Percentiles rank a stretch among this genome's conserved stretches.
phyloP scores from a whole-genome alignment of 345 rosid species.

The Sisymbrium altissimum region DNA sequence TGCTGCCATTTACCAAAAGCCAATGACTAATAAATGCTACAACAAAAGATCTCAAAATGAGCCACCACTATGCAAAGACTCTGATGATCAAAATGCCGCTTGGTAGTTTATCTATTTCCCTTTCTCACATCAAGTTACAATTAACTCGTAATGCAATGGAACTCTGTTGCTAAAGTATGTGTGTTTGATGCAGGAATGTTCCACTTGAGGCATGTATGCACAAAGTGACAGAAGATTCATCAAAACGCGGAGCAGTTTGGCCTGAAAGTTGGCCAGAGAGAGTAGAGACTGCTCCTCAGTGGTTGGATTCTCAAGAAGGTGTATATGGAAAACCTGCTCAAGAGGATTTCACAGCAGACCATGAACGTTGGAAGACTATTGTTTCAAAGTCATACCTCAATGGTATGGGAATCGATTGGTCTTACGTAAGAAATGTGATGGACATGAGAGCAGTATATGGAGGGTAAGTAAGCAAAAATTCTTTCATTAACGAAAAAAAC shows the following conservation, averaged over 20 bases:
- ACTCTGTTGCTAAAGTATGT: neutral
- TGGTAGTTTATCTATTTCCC: slow-evolving; percentile 44
- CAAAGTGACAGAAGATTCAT: slow-evolving; percentile 57
- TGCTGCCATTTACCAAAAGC: slow-evolving; percentile 83
- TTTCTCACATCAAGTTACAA: neutral
- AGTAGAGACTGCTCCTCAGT: slow-evolving; percentile 64
- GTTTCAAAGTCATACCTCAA: slow-evolving; percentile 71
- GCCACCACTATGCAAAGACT: slow-evolving; percentile 69
- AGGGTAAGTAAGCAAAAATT: slow-evolving; percentile 53
- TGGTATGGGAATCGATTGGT: slow-evolving; percentile 69
- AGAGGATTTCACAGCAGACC: slow-evolving; percentile 52
- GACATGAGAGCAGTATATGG: slow-evolving; percentile 97
- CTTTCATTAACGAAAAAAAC: neutral
- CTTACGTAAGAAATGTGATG: slow-evolving; percentile 69
- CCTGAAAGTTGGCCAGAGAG: slow-evolving; percentile 77
- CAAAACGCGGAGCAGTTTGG: slow-evolving; percentile 51
- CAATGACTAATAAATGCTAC: slow-evolving; percentile 64
- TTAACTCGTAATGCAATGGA: neutral
- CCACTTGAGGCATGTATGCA: slow-evolving; percentile 73
- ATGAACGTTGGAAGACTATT: slow-evolving; percentile 65
- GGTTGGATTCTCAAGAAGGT: slow-evolving; percentile 67
- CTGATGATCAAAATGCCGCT: slow-evolving; percentile 44
- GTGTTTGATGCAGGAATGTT: slow-evolving; percentile 51
- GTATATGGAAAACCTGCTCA: slow-evolving; percentile 62
- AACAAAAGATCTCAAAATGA: slow-evolving; percentile 45